Evolutionary conservation across 192 early-diverging fungal genomes (phyloP).

Genomic region (Rhizophagus prolifer): DNA sequence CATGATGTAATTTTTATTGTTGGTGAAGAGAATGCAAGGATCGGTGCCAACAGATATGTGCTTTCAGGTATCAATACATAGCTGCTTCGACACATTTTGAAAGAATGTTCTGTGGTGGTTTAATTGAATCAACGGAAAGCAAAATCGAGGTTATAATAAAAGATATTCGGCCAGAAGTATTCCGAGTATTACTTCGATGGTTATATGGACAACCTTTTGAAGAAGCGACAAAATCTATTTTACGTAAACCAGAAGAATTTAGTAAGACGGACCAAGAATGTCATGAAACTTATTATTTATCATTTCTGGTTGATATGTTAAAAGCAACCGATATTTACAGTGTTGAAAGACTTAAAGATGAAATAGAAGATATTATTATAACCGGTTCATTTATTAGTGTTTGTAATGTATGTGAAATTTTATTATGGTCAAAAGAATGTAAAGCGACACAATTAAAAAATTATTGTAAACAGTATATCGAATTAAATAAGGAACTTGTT

Average conservation of each 20-base stretch:
- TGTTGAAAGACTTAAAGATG: not conserved
- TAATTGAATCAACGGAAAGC: not conserved
- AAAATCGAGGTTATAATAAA: not conserved
- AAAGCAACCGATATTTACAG: not conserved
- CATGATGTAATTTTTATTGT: no score
- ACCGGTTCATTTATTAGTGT: not conserved
- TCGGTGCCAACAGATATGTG: no score
- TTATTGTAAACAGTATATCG: not conserved
- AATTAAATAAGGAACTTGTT: not conserved
- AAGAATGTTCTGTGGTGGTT: not conserved
- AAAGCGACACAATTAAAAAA: not conserved
- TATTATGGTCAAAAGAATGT: not conserved
- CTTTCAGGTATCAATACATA: not conserved
- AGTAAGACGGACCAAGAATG: no score
- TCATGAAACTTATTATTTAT: not conserved
- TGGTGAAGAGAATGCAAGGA: no score
- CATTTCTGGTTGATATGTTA: not conserved
- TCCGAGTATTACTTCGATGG: not conserved
- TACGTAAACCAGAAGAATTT: not conserved
- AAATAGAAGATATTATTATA: not conserved
- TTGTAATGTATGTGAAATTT: not conserved
- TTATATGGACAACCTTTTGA: not conserved
- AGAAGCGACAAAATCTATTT: not conserved
- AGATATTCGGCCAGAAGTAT: not conserved
- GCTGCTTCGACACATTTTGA: not conserved